A percentile compares a stretch with the other conserved stretches of the same genome.
phyloP scores from a whole-genome alignment of 2,329 filamentous ascomycete species.

The Trichoderma arundinaceum region DNA sequence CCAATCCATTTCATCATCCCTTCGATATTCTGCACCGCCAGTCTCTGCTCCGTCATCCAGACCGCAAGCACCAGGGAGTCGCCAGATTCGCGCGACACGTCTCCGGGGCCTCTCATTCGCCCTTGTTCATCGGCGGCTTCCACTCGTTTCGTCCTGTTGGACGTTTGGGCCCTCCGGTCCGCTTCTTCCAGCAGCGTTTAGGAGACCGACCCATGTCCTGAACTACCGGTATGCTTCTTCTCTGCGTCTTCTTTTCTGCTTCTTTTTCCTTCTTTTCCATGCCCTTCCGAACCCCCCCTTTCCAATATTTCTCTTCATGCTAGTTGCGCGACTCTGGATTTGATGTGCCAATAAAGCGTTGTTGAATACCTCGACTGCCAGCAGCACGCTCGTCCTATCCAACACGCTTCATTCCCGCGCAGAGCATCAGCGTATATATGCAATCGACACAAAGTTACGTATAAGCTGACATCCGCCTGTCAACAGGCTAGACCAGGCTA shows the following conservation, averaged over 20 bases:
- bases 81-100: constrained; percentile 23
- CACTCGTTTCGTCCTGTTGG: constrained; percentile 17
- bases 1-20: constrained; percentile 26
- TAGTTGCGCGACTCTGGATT: neutral
- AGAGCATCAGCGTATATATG: neutral
- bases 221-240: constrained; percentile 27
- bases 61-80: constrained; percentile 16
- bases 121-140: constrained; percentile 23
- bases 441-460: neutral
- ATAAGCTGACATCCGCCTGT: constrained; percentile 18
- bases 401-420: constrained; percentile 9
- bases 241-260: neutral
- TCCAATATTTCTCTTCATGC: constrained; percentile 1
- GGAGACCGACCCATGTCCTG: constrained; percentile 29
- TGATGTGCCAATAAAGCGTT: constrained; percentile 15
- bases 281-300: neutral
- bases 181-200: constrained; percentile 17
- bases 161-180: constrained; percentile 19
- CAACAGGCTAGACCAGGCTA: constrained; percentile 22
- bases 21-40: constrained; percentile 15
- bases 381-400: neutral
- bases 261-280: neutral
- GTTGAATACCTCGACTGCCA: constrained; percentile 9
- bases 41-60: constrained; percentile 19
- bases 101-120: constrained; percentile 6